Evolutionary conservation across 2,329 filamentous ascomycete genomes (phyloP), one percentile per base, ranked within the genome.

Genomic region (Pseudocercospora fijiensis): DNA sequence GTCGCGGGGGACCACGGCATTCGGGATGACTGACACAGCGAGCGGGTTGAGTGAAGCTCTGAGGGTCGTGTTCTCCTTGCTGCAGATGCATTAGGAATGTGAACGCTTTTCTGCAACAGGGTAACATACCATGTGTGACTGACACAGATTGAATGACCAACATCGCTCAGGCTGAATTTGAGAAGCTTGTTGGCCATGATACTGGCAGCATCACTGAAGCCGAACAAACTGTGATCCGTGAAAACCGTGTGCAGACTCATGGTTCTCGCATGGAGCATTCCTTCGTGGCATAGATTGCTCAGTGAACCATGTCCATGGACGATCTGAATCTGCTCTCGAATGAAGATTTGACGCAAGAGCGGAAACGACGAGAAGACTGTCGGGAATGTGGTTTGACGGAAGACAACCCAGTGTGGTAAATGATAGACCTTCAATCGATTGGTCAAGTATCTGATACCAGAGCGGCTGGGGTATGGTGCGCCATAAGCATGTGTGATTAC

Each of bases 311-410:
- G 95, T n/a, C 94, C 95, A 76, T 99, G 95, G 0, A 99, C 93
- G 72, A 99, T 99, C 77, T 98, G 90, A 70, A 99, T 97, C 65
- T 89, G 86, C 78, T 99, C 95, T 52, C 95, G 88, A 65, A 99
- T 90, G 66, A 97, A 86, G 72, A 99, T 98, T 71, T 98, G 96
- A 62, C 95, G 88, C 73, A 99, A 93, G n/a, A 97, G 88, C 9
- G 96, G 95, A 72, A 99, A 99, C 81, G 96, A 97, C 28, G 94
- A 97, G 81, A 98, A 98, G 74, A 99, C 92, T 4, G 96, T 98
- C 0, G 95, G 95, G 73, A 99, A 94, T 11, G 92, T 96, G 4
- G 92, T 87, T 68, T 92, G 90, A 71, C 96, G 92, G 78, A 97
- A 98, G 72, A 99, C 93, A 76, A 98, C 88, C 76, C 96, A 86